Base-by-base conservation (phyloP, 2,329 filamentous ascomycete species). In the Fusarium nodosum region DNA sequence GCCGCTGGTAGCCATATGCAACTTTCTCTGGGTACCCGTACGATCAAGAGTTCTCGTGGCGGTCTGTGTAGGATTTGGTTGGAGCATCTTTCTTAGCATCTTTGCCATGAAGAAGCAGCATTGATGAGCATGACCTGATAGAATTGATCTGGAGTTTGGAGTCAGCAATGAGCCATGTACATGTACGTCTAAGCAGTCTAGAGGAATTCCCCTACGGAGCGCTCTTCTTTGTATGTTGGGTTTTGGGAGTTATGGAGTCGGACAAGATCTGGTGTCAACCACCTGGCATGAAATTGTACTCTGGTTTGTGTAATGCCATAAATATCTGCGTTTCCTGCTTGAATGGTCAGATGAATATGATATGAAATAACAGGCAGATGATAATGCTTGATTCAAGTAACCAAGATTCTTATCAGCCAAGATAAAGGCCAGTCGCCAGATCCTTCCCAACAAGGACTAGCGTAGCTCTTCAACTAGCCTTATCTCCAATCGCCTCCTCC, bases 81-180 rank as follows among this genome's bases (percentile, higher is more conserved):
- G 78, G 78, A 80, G 77, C 51, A 79, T 80, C 30, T 80, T 79
- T 44, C 62, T 80, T 33, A 79, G 77, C 20, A 69, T 79, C 15
- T 78, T 79, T 42, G 73, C 77, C 8, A 76, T 75, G 62, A 64
- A 67, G 54, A 73, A 69, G 41, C 44, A 64, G 7, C 24, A 50
- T 8, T 56, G 33, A 64, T 20, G 3, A 18, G 4, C 11, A 26
- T n/a, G 3, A 2, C 7, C 4, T 4, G 8, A 13, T 36, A 22
- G n/a, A 33, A n/a, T 38, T 9, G 46, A n/a, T 33, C 7, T 51
- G 63, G 57, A 63, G 41, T 64, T 70, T 39, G 42, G 54, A 39
- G 38, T 48, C 16, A 24, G 42, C 38, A 11, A n/a, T 26, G 26
- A 42, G 44, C 50, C 46, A 48, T 44, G 36, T 26, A 24, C 24